Percentiles rank a stretch among this genome's conserved stretches.
phyloP scores from a whole-genome alignment of 1,284 basidiomycete species.

The Trametes pubescens region DNA sequence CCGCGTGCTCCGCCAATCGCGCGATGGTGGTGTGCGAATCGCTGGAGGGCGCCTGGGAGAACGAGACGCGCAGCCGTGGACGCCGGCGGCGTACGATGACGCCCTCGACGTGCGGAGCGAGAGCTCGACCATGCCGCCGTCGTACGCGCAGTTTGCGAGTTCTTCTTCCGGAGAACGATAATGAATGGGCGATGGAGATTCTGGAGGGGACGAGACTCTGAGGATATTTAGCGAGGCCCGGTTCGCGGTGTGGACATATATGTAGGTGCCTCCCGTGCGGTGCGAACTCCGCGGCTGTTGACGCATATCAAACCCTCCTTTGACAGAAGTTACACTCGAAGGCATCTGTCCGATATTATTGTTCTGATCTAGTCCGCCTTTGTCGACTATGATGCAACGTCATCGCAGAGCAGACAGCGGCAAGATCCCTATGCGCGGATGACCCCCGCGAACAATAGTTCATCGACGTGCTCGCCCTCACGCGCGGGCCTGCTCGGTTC shows the following conservation, averaged over 20 bases:
- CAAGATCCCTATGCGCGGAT: neutral
- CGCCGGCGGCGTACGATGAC: constrained; percentile 12
- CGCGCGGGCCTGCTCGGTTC: neutral
- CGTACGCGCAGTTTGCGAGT: constrained; percentile 13
- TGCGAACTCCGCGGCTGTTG: neutral
- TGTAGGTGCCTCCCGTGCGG: neutral
- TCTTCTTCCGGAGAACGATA: neutral
- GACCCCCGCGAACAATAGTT: neutral
- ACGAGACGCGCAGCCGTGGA: neutral
- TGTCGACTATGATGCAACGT: neutral
- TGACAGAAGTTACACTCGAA: neutral
- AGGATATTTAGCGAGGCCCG: neutral
- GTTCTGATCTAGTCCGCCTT: neutral
- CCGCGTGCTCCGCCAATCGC: constrained; percentile 17
- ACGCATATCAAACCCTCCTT: neutral
- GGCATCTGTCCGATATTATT: neutral
- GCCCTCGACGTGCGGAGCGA: constrained; percentile 4
- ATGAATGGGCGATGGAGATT: neutral
- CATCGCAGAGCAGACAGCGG: neutral
- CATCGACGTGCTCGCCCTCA: neutral
- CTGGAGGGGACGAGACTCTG: neutral
- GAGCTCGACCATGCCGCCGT: constrained; percentile 24
- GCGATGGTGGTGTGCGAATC: constrained; percentile 20
- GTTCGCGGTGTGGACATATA: neutral
- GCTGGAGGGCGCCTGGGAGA: constrained; percentile 15